Base-by-base conservation (phyloP, 176 grass and related monocot genomes). In the Eleusine coracana region DNA sequence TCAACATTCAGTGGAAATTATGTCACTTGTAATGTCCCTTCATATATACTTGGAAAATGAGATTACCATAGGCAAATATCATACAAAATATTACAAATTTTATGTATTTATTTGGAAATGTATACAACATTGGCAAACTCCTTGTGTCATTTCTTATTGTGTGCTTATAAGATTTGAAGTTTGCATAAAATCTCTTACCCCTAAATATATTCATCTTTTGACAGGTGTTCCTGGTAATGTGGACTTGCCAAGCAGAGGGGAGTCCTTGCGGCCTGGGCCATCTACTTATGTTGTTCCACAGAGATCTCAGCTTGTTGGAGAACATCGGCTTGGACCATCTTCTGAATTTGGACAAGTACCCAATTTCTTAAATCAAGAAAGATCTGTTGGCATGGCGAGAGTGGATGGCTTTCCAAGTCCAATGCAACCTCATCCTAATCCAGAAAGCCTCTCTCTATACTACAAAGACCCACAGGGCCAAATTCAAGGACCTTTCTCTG, bases 391-490 rank as follows among this genome's bases (percentile, higher is more conserved):
- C 66, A 73, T 87, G 52, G 20, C 67, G 3, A 74, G 77, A 79
- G 62, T 78, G 38, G 91, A 87, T 74, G 85, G 83, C 18, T 65
- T 89, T 59, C 51, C 44, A 56, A 88, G 61, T 87, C 60, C 84
- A 61, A 38, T 89, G 55, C 92, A 89, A 29, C 52, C 85, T 55
- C 87, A 89, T 85, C 85, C 90, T 83, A 93, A 86, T 75, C 93
- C 97, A 75, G 97, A 99, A 90, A 91, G 84, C 52, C 91, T 99
- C 54, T 92, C 87, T 63, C 82, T 99, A 68, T 92, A 79, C 79
- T 99, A 99, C 75, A 96, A 99, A 92, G 97, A 99, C 62, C 97
- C 97, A 37, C 91, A 94, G 49, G 93, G 93, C 76, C 97, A 83
- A 80, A 66, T 99, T 81, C 97, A 96, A 88, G 97, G 97, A 75